phyloP scores from a whole-genome alignment of 2,329 filamentous ascomycete genomes.

The Fusarium drepaniforme region DNA sequence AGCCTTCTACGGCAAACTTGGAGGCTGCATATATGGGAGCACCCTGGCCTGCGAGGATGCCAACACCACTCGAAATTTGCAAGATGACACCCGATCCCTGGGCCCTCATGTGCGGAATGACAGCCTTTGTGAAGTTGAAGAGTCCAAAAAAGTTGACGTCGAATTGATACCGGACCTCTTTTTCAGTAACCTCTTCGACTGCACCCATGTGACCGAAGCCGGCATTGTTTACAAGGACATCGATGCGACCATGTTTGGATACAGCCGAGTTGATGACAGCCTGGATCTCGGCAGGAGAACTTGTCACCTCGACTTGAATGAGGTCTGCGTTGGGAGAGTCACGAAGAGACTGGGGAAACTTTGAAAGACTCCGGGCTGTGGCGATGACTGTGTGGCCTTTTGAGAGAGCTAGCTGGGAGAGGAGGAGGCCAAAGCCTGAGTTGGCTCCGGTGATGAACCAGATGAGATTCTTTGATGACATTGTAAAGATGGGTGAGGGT shows the following conservation, averaged over 20 bases:
- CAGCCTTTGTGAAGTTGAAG: neutral
- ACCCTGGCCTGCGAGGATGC: neutral
- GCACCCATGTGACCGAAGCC: neutral
- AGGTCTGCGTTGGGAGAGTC: neutral
- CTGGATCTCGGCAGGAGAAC: neutral
- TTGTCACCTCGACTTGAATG: neutral
- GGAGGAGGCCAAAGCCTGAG: neutral
- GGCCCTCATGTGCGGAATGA: neutral
- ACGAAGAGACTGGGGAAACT: neutral
- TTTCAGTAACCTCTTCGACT: neutral
- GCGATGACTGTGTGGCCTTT: neutral
- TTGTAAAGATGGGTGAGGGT: neutral
- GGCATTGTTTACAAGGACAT: neutral
- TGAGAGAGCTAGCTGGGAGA: neutral
- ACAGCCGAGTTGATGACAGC: neutral
- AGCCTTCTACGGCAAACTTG: neutral
- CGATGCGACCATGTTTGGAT: neutral
- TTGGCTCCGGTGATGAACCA: conserved; percentile 1
- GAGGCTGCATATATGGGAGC: neutral
- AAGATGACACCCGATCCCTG: neutral
- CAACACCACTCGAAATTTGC: neutral
- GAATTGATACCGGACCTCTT: neutral
- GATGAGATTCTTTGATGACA: neutral
- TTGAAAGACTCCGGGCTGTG: neutral
- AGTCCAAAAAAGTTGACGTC: neutral